A percentile compares a stretch with the other conserved stretches of the same genome.
These are phyloP conservation scores for Fusarium sterilihyphosum DNA, from an alignment of 2,329 filamentous ascomycete genomes.

Conservation along the genomic window DNA sequence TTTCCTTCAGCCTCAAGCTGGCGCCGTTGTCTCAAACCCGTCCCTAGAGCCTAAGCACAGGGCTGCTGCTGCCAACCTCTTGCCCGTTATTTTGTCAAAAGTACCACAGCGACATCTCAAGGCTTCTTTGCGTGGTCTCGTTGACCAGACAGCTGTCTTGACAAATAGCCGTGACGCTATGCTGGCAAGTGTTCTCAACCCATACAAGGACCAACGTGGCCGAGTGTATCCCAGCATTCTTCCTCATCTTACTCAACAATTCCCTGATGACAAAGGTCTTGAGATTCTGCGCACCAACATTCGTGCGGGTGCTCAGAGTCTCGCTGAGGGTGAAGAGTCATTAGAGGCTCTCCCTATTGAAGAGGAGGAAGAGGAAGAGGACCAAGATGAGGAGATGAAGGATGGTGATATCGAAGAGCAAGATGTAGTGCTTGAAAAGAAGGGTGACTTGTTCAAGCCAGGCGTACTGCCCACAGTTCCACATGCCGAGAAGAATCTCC, in stretches of 20 bases:
- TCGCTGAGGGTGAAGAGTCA: slow-evolving; percentile 33
- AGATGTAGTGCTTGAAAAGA: slow-evolving; percentile 35
- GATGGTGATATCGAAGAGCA: slow-evolving; percentile 53
- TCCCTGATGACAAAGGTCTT: slow-evolving; percentile 69
- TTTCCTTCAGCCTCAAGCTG: slow-evolving; percentile 64
- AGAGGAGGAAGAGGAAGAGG: slow-evolving; percentile 51
- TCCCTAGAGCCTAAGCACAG: slow-evolving; percentile 59
- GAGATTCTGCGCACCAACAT: slow-evolving; percentile 76
- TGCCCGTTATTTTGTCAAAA: slow-evolving; percentile 69
- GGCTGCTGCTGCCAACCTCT: slow-evolving; percentile 67
- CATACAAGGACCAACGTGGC: slow-evolving; percentile 71
- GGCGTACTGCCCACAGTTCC: slow-evolving; percentile 29
- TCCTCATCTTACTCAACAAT: slow-evolving; percentile 78
- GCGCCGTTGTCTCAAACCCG: slow-evolving; percentile 45
- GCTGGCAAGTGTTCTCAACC: slow-evolving; percentile 84
- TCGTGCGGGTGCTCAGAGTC: slow-evolving; percentile 48
- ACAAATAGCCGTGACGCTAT: slow-evolving; percentile 75
- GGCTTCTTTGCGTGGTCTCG: slow-evolving; percentile 75
- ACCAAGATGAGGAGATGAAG: slow-evolving; percentile 50
- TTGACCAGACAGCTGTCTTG: slow-evolving; percentile 85
- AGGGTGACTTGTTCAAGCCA: slow-evolving; percentile 33
- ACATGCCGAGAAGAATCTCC: slow-evolving; percentile 39
- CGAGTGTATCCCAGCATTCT: slow-evolving; percentile 77
- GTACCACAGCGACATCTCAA: slow-evolving; percentile 74
- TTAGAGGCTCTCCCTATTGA: slow-evolving; percentile 40